phyloP scores from a whole-genome alignment of 805 yeast genomes.

The Barnettozyma vustinii region DNA sequence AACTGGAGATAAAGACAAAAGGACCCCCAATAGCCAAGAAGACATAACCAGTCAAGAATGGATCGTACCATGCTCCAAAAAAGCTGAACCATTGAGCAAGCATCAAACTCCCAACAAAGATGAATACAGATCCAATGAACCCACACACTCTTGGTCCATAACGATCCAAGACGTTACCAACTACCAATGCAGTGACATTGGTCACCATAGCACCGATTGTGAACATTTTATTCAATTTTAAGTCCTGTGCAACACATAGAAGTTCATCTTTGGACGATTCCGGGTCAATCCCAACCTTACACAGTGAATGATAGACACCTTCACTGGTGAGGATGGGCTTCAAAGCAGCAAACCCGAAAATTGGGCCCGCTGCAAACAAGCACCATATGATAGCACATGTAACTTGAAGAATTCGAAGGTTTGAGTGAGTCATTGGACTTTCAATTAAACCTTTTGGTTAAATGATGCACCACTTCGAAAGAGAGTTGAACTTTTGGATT shows the following conservation, averaged over 20 bases:
- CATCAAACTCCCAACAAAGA: constrained; percentile 49
- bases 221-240: constrained; percentile 76
- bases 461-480: no score
- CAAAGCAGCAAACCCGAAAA: constrained; percentile 93
- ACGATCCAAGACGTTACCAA: constrained; percentile 72
- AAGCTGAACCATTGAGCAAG: constrained; percentile 36
- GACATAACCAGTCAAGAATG: constrained; percentile 69
- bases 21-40: constrained; percentile 89
- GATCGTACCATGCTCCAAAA: constrained; percentile 38
- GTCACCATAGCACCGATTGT: constrained; percentile 84
- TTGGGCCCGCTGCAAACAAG: constrained; percentile 84
- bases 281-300: constrained; percentile 31
- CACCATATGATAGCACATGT: constrained; percentile 82
- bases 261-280: constrained; percentile 1
- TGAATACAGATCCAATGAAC: constrained; percentile 57
- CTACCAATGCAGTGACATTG: constrained; percentile 75
- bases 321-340: constrained; percentile 76
- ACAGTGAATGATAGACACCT: constrained; percentile 65
- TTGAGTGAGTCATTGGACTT: constrained; percentile 3
- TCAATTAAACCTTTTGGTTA: not conserved
- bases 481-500: no score
- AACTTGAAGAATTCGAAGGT: constrained; percentile 39
- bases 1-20: constrained; percentile 82
- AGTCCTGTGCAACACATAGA: constrained; percentile 72
- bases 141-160: constrained; percentile 83